Evolutionary conservation across 2,329 filamentous ascomycete species (phyloP), one percentile per base, ranked within the genome.

Genomic region (Apiospora phragmitis): DNA sequence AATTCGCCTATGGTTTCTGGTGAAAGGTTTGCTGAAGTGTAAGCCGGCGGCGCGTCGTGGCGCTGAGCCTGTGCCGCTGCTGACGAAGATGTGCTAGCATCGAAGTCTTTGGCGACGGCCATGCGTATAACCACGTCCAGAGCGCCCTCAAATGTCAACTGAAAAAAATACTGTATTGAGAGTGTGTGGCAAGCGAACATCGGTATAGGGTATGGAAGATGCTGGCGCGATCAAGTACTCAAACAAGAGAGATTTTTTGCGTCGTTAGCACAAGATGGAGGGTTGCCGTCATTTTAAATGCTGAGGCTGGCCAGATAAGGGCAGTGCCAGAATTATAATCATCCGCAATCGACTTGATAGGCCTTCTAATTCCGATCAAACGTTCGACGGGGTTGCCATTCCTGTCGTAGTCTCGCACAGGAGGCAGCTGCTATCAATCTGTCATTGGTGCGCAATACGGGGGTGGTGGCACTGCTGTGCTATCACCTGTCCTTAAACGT

Each of bases 1-100:
- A 80, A 59, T 16, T 75, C 72, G 12, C 75, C 73, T 29, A 73
- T 35, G 9, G 75, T 72, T 21, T 72, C 70, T 5, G 68, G 55
- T 8, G 75, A 71, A 18, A 73, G 67, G 47, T 43, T 43, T 11
- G n/a, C 14, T 7, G 65, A 62, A 29, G 32, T 38, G 29, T 35
- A 35, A 38, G 55, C 32, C 18, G 55, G 55, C 21, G 29, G 55
- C 8, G 55, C 29, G n/a, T 38, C 55, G 18, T 62, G 29, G 32
- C 18, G 12, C 32, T 18, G 55, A 32, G 7, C 16, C 16, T 59
- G 55, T 18, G 4, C 55, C 18, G 55, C 32, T 4, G 43, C 43
- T n/a, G 18, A 35, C 11, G 55, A 35, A 11, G 55, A 16, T 14
- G 29, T 18, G 29, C 29, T 14, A n/a, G 29, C 55, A n/a, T 24